phyloP scores from a whole-genome alignment of 352 stramenopile species.

The Blastocystis sp. region DNA sequence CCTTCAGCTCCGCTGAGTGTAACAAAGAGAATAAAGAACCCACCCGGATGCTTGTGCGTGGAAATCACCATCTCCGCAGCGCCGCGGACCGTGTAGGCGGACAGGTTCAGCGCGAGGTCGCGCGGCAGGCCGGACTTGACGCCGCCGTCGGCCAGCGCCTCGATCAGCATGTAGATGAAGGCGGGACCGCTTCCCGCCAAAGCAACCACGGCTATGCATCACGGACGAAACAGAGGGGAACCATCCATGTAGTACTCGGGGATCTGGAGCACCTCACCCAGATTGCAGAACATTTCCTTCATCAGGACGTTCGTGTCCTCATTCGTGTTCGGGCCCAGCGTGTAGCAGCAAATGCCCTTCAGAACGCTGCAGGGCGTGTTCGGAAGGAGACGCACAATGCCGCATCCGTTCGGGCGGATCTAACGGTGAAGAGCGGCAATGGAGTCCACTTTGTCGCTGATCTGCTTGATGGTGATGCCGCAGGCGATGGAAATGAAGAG shows the following conservation, averaged over 20 bases:
- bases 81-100: conserved; percentile 82
- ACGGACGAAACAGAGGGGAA: neutral
- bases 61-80: conserved; percentile 82
- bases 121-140: conserved; percentile 80
- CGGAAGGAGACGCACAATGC: conserved; percentile 83
- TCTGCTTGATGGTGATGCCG: conserved; percentile 76
- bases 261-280: conserved; percentile 77
- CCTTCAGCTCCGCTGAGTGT: conserved; percentile 75
- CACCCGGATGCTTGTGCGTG: conserved; percentile 79
- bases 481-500: conserved; percentile 81
- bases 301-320: conserved; percentile 76
- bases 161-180: conserved; percentile 84
- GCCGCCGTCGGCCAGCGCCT: conserved; percentile 81
- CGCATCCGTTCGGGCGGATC: conserved; percentile 72
- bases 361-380: conserved; percentile 83
- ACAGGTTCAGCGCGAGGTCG: conserved; percentile 77
- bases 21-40: neutral
- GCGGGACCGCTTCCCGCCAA: conserved; percentile 80
- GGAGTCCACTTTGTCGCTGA: conserved; percentile 31
- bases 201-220: conserved; percentile 77
- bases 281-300: conserved; percentile 76
- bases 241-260: conserved; percentile 70
- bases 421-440: conserved; percentile 1
- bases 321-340: conserved; percentile 75
- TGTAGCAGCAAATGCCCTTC: conserved; percentile 77